Conservation (phyloP, 2,329 filamentous ascomycete genomes). For the Apiospora arundinis region DNA sequence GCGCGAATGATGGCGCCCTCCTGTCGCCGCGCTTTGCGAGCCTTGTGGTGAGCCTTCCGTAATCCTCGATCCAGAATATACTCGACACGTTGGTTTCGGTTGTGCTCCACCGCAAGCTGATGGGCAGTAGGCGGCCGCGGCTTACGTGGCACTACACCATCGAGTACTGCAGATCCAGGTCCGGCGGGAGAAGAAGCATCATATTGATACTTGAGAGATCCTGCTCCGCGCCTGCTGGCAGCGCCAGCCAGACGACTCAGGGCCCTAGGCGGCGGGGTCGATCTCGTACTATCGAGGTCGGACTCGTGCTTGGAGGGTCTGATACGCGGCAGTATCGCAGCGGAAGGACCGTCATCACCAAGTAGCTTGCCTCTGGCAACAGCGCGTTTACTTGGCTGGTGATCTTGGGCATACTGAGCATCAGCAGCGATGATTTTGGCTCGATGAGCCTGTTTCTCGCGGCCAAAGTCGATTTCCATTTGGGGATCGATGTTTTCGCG, state of each 20-base stretch:
- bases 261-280: conserved; percentile 56
- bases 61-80: conserved; percentile 80
- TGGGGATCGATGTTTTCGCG: conserved; percentile 77
- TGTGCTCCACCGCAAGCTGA: conserved; percentile 80
- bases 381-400: conserved; percentile 61
- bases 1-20: conserved; percentile 73
- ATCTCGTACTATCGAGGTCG: conserved; percentile 58
- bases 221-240: conserved; percentile 51
- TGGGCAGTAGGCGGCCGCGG: conserved; percentile 80
- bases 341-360: conserved; percentile 59
- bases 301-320: conserved; percentile 68
- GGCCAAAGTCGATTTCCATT: conserved; percentile 46
- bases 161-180: conserved; percentile 54
- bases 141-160: conserved; percentile 64
- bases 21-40: conserved; percentile 65
- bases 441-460: conserved; percentile 72
- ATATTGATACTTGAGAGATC: conserved; percentile 63
- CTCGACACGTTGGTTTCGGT: conserved; percentile 80
- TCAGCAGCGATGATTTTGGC: conserved; percentile 79
- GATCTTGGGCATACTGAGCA: conserved; percentile 69
- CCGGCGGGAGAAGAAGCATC: conserved; percentile 67
- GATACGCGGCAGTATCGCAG: conserved; percentile 66
- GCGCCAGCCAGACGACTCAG: conserved; percentile 44
- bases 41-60: conserved; percentile 67
- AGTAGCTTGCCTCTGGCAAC: conserved; percentile 40